These are phyloP conservation scores for Leishmania major DNA, from an alignment of 208 protist species.

Conservation along the genomic window DNA sequence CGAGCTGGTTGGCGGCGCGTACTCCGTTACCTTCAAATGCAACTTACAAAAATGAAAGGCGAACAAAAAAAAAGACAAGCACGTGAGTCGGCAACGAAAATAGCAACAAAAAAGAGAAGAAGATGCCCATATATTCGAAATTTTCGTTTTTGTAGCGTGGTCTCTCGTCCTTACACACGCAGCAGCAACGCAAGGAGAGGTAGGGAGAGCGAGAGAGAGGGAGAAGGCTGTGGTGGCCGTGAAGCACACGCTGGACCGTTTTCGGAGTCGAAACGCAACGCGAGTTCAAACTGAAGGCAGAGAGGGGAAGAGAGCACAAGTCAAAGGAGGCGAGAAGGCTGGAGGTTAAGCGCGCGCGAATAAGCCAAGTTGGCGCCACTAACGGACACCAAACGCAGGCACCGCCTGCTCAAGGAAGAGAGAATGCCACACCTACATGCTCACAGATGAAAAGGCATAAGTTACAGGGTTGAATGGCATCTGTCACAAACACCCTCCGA, in stretches of 20 bases:
- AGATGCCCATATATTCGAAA: not conserved
- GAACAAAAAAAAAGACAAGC: conserved; percentile 2
- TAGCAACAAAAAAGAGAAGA: not conserved
- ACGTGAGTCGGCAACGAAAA: not conserved
- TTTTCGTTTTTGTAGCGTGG: not conserved
- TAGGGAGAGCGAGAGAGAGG: not conserved
- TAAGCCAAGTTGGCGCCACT: not conserved
- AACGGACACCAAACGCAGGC: not conserved
- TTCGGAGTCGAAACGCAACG: not conserved
- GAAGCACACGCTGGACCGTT: not conserved
- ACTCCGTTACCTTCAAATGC: conserved; percentile 3
- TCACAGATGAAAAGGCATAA: not conserved
- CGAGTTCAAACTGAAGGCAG: not conserved
- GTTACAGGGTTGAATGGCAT: too few relatives aligned
- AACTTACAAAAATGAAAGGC: not conserved
- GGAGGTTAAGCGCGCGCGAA: not conserved
- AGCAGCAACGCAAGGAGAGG: not conserved
- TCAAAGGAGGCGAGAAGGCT: not conserved
- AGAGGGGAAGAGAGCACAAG: not conserved
- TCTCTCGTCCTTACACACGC: not conserved
- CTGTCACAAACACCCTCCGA: too few relatives aligned
- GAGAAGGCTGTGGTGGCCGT: not conserved
- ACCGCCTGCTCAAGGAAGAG: not conserved
- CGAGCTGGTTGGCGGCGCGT: conserved; percentile 1
- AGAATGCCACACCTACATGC: not conserved